phyloP scores from a whole-genome alignment of 2,329 filamentous ascomycete species.

The Colletotrichum orbiculare region DNA sequence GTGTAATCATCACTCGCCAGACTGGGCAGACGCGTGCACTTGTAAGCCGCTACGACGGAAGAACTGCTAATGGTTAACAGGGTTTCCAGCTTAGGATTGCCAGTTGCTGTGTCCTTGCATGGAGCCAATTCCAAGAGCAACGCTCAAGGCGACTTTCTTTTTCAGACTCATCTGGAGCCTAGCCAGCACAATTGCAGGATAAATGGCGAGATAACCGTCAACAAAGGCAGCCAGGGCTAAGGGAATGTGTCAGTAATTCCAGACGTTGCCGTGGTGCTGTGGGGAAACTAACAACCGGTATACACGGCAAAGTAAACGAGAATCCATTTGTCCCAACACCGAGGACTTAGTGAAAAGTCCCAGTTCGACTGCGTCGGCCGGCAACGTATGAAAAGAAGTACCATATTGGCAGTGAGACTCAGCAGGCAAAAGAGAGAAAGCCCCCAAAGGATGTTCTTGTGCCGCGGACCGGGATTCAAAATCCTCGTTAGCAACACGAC shows the following conservation, averaged over 20 bases:
- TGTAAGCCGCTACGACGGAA: slow-evolving; percentile 44
- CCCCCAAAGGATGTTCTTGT: slow-evolving; percentile 50
- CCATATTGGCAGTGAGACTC: slow-evolving; percentile 48
- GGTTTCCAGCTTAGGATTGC: background rate
- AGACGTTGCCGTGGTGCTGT: too few relatives aligned
- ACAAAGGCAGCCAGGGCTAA: slow-evolving; percentile 48
- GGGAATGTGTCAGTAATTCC: too few relatives aligned
- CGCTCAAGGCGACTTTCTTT: slow-evolving; percentile 53
- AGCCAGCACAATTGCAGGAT: slow-evolving; percentile 51
- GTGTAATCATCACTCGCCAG: slow-evolving; percentile 41
- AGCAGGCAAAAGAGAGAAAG: slow-evolving; percentile 45
- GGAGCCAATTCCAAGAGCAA: slow-evolving; percentile 52
- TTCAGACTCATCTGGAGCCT: slow-evolving; percentile 49
- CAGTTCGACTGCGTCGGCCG: slow-evolving; percentile 52
- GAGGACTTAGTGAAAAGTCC: slow-evolving; percentile 46
- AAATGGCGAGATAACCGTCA: slow-evolving; percentile 56
- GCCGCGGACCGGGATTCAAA: slow-evolving; percentile 48
- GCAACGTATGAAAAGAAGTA: slow-evolving; percentile 57
- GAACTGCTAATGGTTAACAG: slow-evolving; percentile 35
- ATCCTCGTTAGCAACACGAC: slow-evolving; percentile 51
- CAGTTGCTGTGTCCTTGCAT: slow-evolving; percentile 42
- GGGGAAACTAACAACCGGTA: slow-evolving; percentile 47
- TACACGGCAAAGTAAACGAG: slow-evolving; percentile 53
- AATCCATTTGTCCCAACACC: slow-evolving; percentile 49
- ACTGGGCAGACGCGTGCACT: slow-evolving; percentile 49